A percentile compares a stretch with the other conserved stretches of the same genome.
Conservation (phyloP, 2,329 filamentous ascomycete genomes). For the Phaeosphaeria sp. region DNA sequence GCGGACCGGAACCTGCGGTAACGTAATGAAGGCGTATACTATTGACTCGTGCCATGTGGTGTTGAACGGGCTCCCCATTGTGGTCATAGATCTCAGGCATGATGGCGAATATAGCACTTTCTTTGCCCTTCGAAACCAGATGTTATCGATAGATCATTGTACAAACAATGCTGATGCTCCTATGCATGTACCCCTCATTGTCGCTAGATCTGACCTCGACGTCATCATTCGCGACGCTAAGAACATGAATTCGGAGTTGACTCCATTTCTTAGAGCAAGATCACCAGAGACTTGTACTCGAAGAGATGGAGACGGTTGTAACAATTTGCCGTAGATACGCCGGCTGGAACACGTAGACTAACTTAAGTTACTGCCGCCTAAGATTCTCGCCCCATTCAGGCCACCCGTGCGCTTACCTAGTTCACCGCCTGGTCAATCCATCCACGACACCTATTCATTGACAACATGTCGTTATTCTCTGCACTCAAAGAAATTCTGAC, state of each 20-base stretch:
- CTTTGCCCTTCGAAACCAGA: neutral
- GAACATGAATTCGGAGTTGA: neutral
- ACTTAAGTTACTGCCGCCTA: no score
- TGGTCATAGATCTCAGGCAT: slow-evolving; percentile 31
- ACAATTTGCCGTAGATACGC: no score
- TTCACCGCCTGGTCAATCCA: no score
- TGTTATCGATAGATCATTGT: neutral
- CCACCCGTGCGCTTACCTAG: no score
- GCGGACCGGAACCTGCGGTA: slow-evolving; percentile 24
- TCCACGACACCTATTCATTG: neutral
- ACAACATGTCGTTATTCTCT: neutral
- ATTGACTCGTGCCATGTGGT: slow-evolving; percentile 29
- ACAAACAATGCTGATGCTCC: neutral
- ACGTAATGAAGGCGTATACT: slow-evolving; percentile 30
- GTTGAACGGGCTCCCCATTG: slow-evolving; percentile 15
- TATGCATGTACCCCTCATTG: neutral
- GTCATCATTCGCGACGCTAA: neutral
- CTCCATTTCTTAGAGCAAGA: neutral
- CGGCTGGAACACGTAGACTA: no score
- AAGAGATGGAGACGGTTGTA: no score
- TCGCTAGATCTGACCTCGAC: neutral
- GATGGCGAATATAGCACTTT: neutral
- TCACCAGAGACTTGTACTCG: no score
- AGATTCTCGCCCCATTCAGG: no score
- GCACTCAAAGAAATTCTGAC: neutral